Conservation (phyloP, 495 filamentous ascomycete species). For the Hyaloscypha finlandica region DNA sequence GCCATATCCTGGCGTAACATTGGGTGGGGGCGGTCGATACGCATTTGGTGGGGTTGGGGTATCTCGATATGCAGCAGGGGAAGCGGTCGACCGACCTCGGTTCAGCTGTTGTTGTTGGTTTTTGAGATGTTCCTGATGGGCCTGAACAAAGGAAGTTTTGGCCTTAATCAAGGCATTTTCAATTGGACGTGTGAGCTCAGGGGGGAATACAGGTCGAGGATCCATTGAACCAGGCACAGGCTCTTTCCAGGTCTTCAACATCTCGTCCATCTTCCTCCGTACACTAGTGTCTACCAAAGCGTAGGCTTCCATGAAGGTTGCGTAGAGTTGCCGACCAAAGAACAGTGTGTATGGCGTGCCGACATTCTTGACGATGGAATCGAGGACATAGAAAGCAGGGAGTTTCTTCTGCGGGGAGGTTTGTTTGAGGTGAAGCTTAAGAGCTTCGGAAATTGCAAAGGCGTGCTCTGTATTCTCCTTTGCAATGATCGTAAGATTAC, state of each 20-base stretch:
- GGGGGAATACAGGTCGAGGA: constrained; percentile 82
- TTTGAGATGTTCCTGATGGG: constrained; percentile 66
- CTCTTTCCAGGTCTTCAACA: constrained; percentile 98
- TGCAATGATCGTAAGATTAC: constrained; percentile 92
- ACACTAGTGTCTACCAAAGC: constrained; percentile 77
- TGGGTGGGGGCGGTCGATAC: constrained; percentile 32
- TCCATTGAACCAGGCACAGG: constrained; percentile 91
- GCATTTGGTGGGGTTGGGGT: constrained; percentile 68
- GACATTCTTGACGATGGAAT: constrained; percentile 98
- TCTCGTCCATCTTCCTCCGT: constrained; percentile 90
- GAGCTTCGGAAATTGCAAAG: constrained; percentile 80
- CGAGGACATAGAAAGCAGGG: constrained; percentile 94
- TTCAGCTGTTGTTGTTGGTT: constrained; percentile 63
- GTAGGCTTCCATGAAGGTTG: constrained; percentile 96
- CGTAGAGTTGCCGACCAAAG: constrained; percentile 86
- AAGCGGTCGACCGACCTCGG: constrained; percentile 54
- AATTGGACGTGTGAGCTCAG: constrained; percentile 81
- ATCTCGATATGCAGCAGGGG: constrained; percentile 57
- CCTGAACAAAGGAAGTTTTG: constrained; percentile 70
- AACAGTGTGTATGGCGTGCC: constrained; percentile 96
- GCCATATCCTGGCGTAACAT: constrained; percentile 20
- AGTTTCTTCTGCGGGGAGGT: constrained; percentile 82
- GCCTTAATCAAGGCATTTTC: constrained; percentile 92
- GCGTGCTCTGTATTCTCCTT: constrained; percentile 96
- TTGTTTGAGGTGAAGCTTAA: constrained; percentile 94